Evolutionary conservation across 2,329 filamentous ascomycete genomes (phyloP), one percentile per base, ranked within the genome.

Genomic region (Paecilomyces formosus): DNA sequence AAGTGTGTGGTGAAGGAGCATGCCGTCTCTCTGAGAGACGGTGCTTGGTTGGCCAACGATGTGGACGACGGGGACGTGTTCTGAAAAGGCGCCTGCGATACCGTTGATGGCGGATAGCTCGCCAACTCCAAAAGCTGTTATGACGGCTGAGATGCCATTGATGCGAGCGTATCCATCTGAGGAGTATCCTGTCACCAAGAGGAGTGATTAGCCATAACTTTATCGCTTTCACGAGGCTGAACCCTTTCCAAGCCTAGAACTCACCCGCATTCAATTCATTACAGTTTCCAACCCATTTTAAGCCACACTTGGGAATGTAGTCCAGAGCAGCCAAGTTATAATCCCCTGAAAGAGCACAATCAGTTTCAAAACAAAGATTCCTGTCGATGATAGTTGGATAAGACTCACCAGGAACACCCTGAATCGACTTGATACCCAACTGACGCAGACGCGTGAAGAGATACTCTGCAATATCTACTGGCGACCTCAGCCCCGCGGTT

Each of bases 111-210:
- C 87, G 3, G 88, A 90, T 13, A 82, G 69, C 62, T 82, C 80
- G 11, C 80, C 88, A 1, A 91, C 88, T 57, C 89, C 89, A 61
- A 91, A 91, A 0, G 88, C 90, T 49, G 88, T 92, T 64, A 92
- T 62, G 54, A 92, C 74, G 30, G 88, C 88, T 3, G 82, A 81
- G 33, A 90, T 85, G 51, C 87, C 86, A 58, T 88, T 88, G 60
- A 90, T 81, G 62, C 88, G 82, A 58, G 88, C 88, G 70, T 92
- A 92, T 24, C 88, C 89, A 74, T 92, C 89, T n/a, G 89, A 87
- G 28, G 88, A 88, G 67, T 92, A 92, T 18, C 86, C 87, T 74
- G 85, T 63, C 21, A 53, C 28, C 21, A 55, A 31, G 31, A 53
- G 39, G 50, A 13, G 53, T 3, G 22, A 54, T 54, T 35, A 54